phyloP scores from a whole-genome alignment of 1,284 basidiomycete species.

The Inonotus hispidus region DNA sequence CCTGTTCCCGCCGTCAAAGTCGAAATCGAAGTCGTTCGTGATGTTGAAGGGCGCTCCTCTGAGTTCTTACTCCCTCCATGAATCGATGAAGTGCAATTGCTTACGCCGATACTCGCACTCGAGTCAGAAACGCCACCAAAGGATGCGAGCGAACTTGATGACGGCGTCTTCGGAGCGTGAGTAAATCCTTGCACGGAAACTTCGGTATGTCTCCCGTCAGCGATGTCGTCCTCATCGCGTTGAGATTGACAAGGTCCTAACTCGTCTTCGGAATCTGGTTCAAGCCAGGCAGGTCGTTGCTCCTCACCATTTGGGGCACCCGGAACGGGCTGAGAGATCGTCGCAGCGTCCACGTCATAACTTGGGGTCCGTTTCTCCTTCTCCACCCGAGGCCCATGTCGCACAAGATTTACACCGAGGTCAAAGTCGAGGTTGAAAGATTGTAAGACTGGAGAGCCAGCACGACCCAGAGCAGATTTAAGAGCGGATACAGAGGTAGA shows the following conservation, averaged over 20 bases:
- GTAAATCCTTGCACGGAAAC: neutral
- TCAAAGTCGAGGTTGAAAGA: slow-evolving; percentile 1
- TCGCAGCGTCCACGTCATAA: neutral
- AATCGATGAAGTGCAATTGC: neutral
- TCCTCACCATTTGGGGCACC: neutral
- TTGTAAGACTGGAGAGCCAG: neutral
- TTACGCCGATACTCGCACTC: neutral
- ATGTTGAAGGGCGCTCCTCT: too few species aligned
- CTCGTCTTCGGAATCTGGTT: neutral
- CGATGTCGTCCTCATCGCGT: neutral
- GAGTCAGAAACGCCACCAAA: slow-evolving; percentile 1
- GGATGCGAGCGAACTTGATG: slow-evolving; percentile 1
- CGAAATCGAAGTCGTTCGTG: too few species aligned
- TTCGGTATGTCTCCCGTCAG: neutral
- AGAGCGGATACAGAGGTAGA: neutral
- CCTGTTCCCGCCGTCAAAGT: neutral
- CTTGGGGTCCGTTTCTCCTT: neutral
- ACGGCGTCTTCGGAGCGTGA: slow-evolving; percentile 4
- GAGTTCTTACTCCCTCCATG: neutral
- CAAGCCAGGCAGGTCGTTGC: slow-evolving; percentile 1
- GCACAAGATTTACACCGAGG: neutral
- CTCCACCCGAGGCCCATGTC: too few species aligned
- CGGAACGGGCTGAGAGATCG: slow-evolving; percentile 15
- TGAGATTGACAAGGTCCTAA: neutral
- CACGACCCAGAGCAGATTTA: neutral